These are phyloP conservation scores for Pythium angustatum DNA, from an alignment of 352 stramenopile species.

Conservation along the genomic window DNA sequence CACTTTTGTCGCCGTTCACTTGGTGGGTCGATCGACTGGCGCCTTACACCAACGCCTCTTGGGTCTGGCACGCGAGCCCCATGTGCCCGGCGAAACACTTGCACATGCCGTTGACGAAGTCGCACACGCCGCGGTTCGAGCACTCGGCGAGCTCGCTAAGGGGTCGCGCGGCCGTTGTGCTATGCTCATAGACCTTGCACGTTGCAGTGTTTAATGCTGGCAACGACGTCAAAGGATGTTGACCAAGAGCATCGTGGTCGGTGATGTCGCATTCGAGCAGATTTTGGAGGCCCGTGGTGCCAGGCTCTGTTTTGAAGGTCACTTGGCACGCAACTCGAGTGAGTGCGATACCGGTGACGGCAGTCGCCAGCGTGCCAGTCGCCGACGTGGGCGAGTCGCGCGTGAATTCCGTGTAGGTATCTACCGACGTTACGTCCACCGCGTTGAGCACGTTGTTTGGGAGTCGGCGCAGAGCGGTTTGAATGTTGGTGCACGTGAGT, in stretches of 20 bases:
- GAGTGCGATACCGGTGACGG: background rate
- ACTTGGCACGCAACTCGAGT: slow-evolving; percentile 57
- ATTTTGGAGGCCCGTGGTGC: slow-evolving; percentile 59
- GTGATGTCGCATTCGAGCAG: slow-evolving; percentile 50
- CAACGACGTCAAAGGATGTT: slow-evolving; percentile 40
- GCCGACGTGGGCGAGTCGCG: slow-evolving; percentile 17
- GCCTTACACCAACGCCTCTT: slow-evolving; percentile 45
- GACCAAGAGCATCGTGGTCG: slow-evolving; percentile 30
- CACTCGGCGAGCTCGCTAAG: slow-evolving; percentile 61
- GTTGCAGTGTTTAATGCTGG: slow-evolving; percentile 2
- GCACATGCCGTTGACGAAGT: slow-evolving; percentile 53
- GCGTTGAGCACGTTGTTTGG: slow-evolving; percentile 75
- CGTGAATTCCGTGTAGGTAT: slow-evolving; percentile 27
- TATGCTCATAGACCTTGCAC: slow-evolving; percentile 36
- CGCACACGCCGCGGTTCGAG: slow-evolving; percentile 59
- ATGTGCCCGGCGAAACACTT: slow-evolving; percentile 74
- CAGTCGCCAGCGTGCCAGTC: slow-evolving; percentile 4
- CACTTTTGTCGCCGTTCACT: too few species aligned
- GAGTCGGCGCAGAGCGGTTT: slow-evolving; percentile 43
- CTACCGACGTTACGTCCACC: slow-evolving; percentile 25
- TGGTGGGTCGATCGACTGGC: background rate
- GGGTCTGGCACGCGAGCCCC: slow-evolving; percentile 68
- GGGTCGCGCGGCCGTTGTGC: slow-evolving; percentile 5
- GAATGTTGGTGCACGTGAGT: slow-evolving; percentile 41
- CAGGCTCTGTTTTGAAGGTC: slow-evolving; percentile 48